phyloP scores from a whole-genome alignment of 768 basidiomycete species.

The Sporobolomyces phaffii region DNA sequence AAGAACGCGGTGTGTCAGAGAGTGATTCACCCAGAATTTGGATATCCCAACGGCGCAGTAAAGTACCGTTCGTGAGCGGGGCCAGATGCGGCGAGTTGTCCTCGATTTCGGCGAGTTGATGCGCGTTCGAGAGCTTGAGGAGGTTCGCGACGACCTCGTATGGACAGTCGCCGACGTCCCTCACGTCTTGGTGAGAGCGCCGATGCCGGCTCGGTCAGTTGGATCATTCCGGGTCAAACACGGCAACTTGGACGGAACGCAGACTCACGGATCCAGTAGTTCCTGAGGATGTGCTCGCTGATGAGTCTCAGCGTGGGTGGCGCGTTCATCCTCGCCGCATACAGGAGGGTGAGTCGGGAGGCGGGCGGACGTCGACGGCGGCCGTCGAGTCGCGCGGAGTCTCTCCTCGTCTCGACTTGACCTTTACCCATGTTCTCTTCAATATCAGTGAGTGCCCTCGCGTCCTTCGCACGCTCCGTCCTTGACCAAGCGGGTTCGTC shows the following conservation, averaged over 20 bases:
- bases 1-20: not conserved
- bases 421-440: constrained; percentile 2
- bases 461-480: too few relatives aligned
- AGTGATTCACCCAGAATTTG: not conserved
- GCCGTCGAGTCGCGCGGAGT: too few relatives aligned
- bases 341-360: too few relatives aligned
- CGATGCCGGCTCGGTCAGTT: too few relatives aligned
- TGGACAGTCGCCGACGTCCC: constrained; percentile 18
- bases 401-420: not conserved
- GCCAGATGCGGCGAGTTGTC: constrained; percentile 20
- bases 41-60: too few relatives aligned
- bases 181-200: not conserved
- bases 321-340: too few relatives aligned
- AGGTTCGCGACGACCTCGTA: constrained; percentile 14
- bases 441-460: constrained; percentile 2
- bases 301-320: not conserved
- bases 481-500: too few relatives aligned
- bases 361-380: too few relatives aligned
- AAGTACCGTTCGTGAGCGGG: not conserved
- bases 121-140: not conserved
- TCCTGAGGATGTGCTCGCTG: not conserved
- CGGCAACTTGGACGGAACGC: not conserved
- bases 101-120: constrained; percentile 20
- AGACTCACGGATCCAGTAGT: not conserved
- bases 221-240: too few relatives aligned